phyloP scores from a whole-genome alignment of 2,329 filamentous ascomycete genomes.

The Fulvia fulva region DNA sequence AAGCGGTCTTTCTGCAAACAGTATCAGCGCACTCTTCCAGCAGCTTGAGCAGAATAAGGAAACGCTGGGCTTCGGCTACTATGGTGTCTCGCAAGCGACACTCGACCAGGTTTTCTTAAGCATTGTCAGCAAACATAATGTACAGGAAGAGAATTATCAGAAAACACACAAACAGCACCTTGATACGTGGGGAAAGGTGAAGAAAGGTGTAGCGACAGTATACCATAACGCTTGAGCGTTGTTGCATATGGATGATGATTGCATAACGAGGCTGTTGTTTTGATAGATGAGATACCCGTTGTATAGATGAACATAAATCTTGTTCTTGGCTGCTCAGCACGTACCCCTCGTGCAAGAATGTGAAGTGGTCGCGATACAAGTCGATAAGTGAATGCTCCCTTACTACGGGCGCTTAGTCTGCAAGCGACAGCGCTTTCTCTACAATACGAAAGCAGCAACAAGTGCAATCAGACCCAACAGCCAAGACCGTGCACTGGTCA shows the following conservation, averaged over 20 bases:
- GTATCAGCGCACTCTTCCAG: conserved; percentile 67
- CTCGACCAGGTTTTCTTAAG: conserved; percentile 86
- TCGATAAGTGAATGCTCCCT: too few relatives aligned
- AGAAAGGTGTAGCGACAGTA: conserved; percentile 12
- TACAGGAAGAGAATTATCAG: conserved; percentile 62
- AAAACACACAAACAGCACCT: conserved; percentile 17
- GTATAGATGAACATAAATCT: background rate
- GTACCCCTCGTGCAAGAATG: too few relatives aligned
- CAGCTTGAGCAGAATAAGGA: conserved; percentile 68
- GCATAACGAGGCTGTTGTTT: background rate
- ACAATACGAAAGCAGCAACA: too few relatives aligned
- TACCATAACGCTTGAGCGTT: conserved; percentile 20
- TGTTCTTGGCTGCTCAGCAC: too few relatives aligned
- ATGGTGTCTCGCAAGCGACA: conserved; percentile 80
- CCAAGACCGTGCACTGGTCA: background rate
- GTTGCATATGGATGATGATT: background rate
- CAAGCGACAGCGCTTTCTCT: too few relatives aligned
- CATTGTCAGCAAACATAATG: conserved; percentile 76
- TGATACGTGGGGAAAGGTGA: conserved; percentile 15
- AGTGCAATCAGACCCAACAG: too few relatives aligned
- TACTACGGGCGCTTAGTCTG: too few relatives aligned
- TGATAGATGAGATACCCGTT: background rate
- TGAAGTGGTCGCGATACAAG: too few relatives aligned
- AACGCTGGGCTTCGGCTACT: conserved; percentile 72
- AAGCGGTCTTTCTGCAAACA: conserved; percentile 25